Evolutionary conservation across 208 protist species (phyloP).

Genomic region (Strigomonas culicis): DNA sequence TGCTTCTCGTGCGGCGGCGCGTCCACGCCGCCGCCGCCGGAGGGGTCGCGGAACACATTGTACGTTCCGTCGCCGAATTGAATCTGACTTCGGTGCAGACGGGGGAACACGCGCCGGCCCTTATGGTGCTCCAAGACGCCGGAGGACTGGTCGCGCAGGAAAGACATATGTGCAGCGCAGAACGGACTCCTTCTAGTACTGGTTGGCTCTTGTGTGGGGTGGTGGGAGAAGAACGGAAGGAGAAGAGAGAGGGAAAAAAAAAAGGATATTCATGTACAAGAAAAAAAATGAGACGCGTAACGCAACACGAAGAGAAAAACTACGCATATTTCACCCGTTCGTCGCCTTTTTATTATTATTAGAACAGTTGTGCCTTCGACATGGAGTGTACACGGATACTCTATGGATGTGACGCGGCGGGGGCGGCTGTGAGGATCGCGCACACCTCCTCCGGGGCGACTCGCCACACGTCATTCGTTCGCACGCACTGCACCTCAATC

Average conservation of each 20-base stretch:
- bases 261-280: background rate
- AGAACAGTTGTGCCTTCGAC: no score
- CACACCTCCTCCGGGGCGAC: conserved; percentile 57
- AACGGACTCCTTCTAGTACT: no score
- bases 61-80: conserved; percentile 6
- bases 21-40: background rate
- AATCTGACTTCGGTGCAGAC: conserved; percentile 13
- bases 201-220: no score
- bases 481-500: conserved; percentile 46
- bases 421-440: no score
- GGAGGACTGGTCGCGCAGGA: no score
- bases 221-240: background rate
- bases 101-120: no score
- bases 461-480: conserved; percentile 33
- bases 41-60: background rate
- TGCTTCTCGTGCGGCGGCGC: background rate
- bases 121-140: no score
- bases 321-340: background rate
- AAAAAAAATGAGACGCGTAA: conserved; percentile 16
- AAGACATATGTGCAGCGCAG: no score
- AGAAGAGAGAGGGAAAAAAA: background rate
- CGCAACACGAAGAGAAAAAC: background rate
- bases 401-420: no score
- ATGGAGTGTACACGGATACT: no score
- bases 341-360: background rate